Conservation (phyloP, 2,329 filamentous ascomycete genomes). For the Fusarium sulawesiense region DNA sequence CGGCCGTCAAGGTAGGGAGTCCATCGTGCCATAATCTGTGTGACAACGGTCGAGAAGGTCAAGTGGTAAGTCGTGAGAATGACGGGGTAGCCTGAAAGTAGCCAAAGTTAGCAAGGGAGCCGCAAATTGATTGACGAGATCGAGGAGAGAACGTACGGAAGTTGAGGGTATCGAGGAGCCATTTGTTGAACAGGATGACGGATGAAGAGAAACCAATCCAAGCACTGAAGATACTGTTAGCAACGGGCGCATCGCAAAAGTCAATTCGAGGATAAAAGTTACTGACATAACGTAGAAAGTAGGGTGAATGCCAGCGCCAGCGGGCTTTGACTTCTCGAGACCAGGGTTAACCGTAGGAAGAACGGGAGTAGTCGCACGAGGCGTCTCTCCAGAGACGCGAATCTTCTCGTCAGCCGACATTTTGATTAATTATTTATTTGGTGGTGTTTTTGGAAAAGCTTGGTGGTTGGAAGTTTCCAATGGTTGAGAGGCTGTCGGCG, state of each 20-base stretch:
- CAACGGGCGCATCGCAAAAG: background rate
- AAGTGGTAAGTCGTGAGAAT: conserved; percentile 97
- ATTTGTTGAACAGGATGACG: conserved; percentile 99
- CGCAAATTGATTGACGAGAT: conserved; percentile 4
- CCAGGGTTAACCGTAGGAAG: conserved; percentile 85
- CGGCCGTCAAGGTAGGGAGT: conserved; percentile 91
- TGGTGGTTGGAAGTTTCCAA: conserved; percentile 10
- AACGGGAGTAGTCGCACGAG: conserved; percentile 70
- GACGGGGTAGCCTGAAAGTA: conserved; percentile 71
- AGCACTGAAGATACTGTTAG: conserved; percentile 64
- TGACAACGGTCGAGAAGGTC: conserved; percentile 92
- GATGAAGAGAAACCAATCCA: conserved; percentile 95
- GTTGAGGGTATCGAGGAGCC: conserved; percentile 85
- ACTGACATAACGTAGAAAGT: conserved; percentile 84
- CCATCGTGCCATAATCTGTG: conserved; percentile 90
- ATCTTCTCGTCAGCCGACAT: conserved; percentile 77
- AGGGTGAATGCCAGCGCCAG: conserved; percentile 77
- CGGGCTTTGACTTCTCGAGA: conserved; percentile 74
- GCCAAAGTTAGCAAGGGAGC: conserved; percentile 31
- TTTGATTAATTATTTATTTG: conserved; percentile 57
- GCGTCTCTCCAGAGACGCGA: conserved; percentile 82
- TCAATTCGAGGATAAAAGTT: background rate
- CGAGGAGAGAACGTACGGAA: conserved; percentile 66
- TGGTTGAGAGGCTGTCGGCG: conserved; percentile 32
- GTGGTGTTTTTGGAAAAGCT: conserved; percentile 47